A percentile compares a stretch with the other conserved stretches of the same genome.
Evolutionary conservation across 1,139 yeast genomes (phyloP).

Genomic region (Geotrichum carabidarum): DNA sequence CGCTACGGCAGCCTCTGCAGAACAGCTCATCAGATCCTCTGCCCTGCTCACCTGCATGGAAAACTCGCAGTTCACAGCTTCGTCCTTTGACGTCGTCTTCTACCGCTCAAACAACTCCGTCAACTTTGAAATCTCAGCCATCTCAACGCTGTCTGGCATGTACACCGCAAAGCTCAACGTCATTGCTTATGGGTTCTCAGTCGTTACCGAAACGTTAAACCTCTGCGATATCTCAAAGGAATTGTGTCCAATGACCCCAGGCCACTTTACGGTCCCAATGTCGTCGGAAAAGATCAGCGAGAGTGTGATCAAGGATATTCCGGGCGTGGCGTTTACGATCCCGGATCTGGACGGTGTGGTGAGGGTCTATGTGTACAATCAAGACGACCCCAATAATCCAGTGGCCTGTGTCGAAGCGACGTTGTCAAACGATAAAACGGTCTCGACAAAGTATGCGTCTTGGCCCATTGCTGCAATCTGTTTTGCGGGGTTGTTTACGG

Average conservation of each 20-base stretch:
- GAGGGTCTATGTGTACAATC: constrained; percentile 50
- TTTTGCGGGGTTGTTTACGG: constrained; percentile 78
- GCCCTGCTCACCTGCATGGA: constrained; percentile 91
- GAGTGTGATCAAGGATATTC: constrained; percentile 49
- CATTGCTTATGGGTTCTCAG: constrained; percentile 76
- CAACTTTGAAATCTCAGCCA: constrained; percentile 65
- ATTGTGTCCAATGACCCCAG: constrained; percentile 80
- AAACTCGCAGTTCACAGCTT: constrained; percentile 79
- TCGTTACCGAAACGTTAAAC: constrained; percentile 52
- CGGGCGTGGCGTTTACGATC: constrained; percentile 78
- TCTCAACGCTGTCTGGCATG: constrained; percentile 71
- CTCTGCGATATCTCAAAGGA: constrained; percentile 48
- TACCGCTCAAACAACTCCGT: constrained; percentile 62
- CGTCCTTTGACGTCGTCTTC: constrained; percentile 72
- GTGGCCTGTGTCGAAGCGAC: constrained; percentile 92
- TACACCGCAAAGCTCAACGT: constrained; percentile 63
- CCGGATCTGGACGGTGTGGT: constrained; percentile 96
- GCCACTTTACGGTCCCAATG: constrained; percentile 65
- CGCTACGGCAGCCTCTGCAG: constrained; percentile 30
- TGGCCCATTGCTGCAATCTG: constrained; percentile 97
- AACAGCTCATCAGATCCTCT: constrained; percentile 47
- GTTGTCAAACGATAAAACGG: constrained; percentile 84
- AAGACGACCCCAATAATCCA: constrained; percentile 35
- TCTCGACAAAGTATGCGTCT: constrained; percentile 86
- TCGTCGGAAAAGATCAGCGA: constrained; percentile 42